Base-by-base conservation (phyloP, 768 basidiomycete species). In the Trametes cinnabarina region DNA sequence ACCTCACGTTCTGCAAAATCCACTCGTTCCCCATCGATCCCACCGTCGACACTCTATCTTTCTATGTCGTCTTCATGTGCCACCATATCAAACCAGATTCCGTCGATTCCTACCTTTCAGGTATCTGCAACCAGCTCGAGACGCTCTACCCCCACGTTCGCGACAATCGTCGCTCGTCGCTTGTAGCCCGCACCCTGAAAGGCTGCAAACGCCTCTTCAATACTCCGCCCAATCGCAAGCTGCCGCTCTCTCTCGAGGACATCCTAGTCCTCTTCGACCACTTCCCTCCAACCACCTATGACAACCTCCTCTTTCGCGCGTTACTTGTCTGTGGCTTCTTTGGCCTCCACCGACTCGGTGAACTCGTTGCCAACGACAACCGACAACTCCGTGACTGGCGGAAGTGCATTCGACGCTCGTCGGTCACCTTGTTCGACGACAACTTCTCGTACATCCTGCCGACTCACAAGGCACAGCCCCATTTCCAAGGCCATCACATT, bases 21-120 rank as follows among this genome's bases (percentile, higher is more conserved):
- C 76, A 79, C 52, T 6, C 67, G 2, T 62, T 76, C 14, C 67
- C 75, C 6, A 25, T 74, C 14, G 66, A 74, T 0, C 79, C 77
- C 0, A 76, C 75, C 0, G 52, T 62, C 2, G 71, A 78, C 46
- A 77, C 76, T 0, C 63, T 80, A 2, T 68, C 67, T 9, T 71
- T 73, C 22, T 79, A 59, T 55, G 63, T 66, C 3, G 69, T 71
- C 1, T 78, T 64, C 62, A 75, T 74, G 69, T 72, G 55, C 4
- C 62, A 65, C 26, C 71, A 74, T 53, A 76, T 79, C 46, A 63
- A 72, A 35, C 75, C 77, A 5, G 30, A 32, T 0, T 75, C 74
- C 0, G 72, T 77, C n/a, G 49, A 48, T 37, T 51, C 68, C 1
- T 78, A 78, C 62, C 65, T 79, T 2, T 73, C 74, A 0, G 75